These are phyloP conservation scores for Stephania yunnanensis DNA, from an alignment of 164 flowering plant species.

Conservation along the genomic window DNA sequence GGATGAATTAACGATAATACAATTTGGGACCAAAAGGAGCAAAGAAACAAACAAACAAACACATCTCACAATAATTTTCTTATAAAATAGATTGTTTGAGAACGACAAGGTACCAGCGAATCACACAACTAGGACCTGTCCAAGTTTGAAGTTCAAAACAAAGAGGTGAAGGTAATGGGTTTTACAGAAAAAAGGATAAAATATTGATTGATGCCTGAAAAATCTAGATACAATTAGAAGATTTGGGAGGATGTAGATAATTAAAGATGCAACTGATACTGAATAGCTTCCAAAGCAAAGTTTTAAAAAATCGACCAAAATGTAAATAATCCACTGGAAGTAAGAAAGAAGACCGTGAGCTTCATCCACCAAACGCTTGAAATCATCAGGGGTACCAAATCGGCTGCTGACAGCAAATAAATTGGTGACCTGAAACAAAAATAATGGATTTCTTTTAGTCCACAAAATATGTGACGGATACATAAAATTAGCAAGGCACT, in stretches of 20 bases:
- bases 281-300: background rate
- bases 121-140: background rate
- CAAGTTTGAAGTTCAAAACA: background rate
- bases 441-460: background rate
- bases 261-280: background rate
- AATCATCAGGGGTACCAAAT: slow-evolving; percentile 95
- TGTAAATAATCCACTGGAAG: slow-evolving; percentile 10
- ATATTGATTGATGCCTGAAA: background rate
- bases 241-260: background rate
- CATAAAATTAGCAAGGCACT: background rate
- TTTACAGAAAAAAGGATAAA: background rate
- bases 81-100: background rate
- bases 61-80: background rate
- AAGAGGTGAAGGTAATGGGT: background rate
- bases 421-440: slow-evolving; percentile 72
- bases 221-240: background rate
- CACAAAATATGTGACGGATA: background rate
- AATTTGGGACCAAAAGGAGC: background rate
- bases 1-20: background rate
- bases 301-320: background rate
- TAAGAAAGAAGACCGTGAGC: slow-evolving; percentile 65
- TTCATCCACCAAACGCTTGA: slow-evolving; percentile 90
- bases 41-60: background rate
- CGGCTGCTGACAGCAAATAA: slow-evolving; percentile 91
- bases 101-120: background rate